phyloP scores from a whole-genome alignment of 164 flowering plant genomes.

The Vitis riparia region DNA sequence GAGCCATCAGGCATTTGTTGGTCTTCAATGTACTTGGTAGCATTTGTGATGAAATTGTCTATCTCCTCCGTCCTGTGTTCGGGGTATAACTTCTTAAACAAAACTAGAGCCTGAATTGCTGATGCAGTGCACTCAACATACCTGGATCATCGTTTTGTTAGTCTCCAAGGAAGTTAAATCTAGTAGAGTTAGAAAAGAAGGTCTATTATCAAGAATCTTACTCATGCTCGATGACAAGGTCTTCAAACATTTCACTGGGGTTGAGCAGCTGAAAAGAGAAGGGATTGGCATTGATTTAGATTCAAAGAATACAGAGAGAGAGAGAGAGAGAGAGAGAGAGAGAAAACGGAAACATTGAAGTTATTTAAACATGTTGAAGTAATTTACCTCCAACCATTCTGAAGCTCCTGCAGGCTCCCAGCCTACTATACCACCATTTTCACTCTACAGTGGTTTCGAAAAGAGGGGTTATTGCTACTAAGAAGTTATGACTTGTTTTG shows the following conservation, averaged over 20 bases:
- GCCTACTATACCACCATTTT: constrained; percentile 40
- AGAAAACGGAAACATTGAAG: too few species aligned
- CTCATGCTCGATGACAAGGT: constrained; percentile 37
- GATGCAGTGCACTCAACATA: constrained; percentile 45
- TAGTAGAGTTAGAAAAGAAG: too few species aligned
- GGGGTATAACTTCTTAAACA: constrained; percentile 44
- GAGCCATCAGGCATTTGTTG: constrained; percentile 49
- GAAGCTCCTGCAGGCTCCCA: constrained; percentile 43
- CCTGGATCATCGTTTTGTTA: neutral
- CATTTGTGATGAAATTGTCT: constrained; percentile 29
- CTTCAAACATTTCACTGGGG: constrained; percentile 38
- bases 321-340: neutral
- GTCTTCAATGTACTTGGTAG: constrained; percentile 28
- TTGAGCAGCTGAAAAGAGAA: constrained; percentile 28
- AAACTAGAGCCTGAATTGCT: constrained; percentile 31
- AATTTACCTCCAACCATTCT: constrained; percentile 41
- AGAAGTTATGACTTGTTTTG: too few species aligned
- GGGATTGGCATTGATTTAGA: neutral
- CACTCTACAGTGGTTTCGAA: neutral
- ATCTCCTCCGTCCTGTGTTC: constrained; percentile 42
- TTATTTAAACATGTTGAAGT: neutral
- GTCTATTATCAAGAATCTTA: neutral
- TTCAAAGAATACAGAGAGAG: neutral
- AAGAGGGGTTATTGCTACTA: too few species aligned
- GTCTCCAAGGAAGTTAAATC: neutral